phyloP scores from a whole-genome alignment of 768 basidiomycete species.

The Kwoniella dejecticola region DNA sequence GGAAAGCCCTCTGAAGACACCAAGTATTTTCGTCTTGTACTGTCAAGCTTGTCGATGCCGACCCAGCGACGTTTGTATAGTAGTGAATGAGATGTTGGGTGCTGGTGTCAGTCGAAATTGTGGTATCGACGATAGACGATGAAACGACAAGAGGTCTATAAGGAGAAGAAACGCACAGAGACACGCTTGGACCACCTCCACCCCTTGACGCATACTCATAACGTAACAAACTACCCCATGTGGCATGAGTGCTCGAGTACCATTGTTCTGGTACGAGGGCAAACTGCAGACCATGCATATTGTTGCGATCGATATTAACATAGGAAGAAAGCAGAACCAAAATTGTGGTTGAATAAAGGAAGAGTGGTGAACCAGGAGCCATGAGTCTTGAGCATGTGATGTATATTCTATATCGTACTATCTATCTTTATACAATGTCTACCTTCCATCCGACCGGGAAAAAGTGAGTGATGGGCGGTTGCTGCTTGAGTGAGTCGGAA shows the following conservation, averaged over 20 bases:
- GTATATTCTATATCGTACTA: not conserved
- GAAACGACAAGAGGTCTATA: not conserved
- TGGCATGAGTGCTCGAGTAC: not conserved
- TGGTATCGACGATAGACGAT: no score
- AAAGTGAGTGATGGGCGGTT: no score
- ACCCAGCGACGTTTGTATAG: not conserved
- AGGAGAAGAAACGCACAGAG: not conserved
- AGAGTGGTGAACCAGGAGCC: slow-evolving; percentile 11
- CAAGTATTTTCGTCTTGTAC: not conserved
- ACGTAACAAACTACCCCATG: not conserved
- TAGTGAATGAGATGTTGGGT: no score
- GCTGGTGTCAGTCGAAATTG: no score
- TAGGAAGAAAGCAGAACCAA: no score
- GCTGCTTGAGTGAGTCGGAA: no score
- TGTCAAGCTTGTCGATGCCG: not conserved
- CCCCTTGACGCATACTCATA: not conserved
- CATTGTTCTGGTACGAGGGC: no score
- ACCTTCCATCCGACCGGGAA: no score
- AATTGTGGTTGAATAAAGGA: not conserved
- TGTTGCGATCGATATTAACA: not conserved
- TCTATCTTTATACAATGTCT: slow-evolving; percentile 3
- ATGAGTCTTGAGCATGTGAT: no score
- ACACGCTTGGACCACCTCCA: slow-evolving; percentile 32
- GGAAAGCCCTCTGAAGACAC: no score
- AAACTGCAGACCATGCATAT: no score